Evolutionary conservation across 768 basidiomycete genomes (phyloP).

Genomic region (Panaeolus cyanescens): DNA sequence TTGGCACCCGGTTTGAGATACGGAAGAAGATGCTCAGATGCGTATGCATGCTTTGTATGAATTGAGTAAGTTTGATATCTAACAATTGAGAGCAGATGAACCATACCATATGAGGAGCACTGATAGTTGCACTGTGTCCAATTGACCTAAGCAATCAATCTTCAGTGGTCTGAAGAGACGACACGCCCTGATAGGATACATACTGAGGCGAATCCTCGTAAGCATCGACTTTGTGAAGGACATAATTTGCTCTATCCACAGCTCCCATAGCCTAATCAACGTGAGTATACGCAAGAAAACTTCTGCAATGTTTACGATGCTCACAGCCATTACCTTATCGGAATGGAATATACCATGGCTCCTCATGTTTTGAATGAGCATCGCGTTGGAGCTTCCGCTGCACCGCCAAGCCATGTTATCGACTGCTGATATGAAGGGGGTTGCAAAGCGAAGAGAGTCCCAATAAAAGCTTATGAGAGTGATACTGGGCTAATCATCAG

Average conservation of each 20-base stretch:
- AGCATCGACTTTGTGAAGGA: slow-evolving; percentile 48
- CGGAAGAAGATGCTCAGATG: slow-evolving; percentile 74
- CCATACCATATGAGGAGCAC: slow-evolving; percentile 94
- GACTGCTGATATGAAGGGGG: neutral
- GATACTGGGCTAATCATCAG: neutral
- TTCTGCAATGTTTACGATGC: slow-evolving; percentile 14
- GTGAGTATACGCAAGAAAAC: neutral
- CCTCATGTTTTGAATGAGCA: slow-evolving; percentile 72
- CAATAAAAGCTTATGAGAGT: neutral
- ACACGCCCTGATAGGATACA: neutral
- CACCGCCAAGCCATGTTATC: slow-evolving; percentile 80
- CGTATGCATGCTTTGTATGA: slow-evolving; percentile 75
- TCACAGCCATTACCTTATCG: slow-evolving; percentile 55
- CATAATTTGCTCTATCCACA: slow-evolving; percentile 75
- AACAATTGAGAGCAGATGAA: neutral
- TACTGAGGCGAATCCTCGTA: slow-evolving; percentile 83
- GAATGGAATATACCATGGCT: slow-evolving; percentile 56
- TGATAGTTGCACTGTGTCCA: slow-evolving; percentile 88
- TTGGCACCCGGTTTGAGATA: slow-evolving; percentile 69
- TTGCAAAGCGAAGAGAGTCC: neutral
- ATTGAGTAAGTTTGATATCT: neutral
- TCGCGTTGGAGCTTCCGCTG: slow-evolving; percentile 65
- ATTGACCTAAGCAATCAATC: slow-evolving; percentile 50
- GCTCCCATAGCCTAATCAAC: slow-evolving; percentile 60
- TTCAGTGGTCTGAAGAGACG: neutral